Evolutionary conservation across 768 basidiomycete species (phyloP).

Genomic region (Podaxis sp.): DNA sequence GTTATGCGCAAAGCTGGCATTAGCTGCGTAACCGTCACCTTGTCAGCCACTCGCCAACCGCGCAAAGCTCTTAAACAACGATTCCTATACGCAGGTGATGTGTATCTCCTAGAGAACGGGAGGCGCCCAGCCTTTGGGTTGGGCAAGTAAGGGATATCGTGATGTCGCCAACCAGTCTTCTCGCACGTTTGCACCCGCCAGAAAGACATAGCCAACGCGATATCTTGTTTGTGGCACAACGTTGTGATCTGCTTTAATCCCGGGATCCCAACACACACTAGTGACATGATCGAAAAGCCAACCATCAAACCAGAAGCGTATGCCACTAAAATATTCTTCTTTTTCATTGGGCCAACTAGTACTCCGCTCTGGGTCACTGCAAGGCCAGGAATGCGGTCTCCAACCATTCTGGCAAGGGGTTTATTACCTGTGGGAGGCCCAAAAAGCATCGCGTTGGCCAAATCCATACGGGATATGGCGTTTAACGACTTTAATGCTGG

Average conservation of each 20-base stretch:
- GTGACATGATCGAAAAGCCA: not conserved
- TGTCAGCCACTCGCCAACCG: not conserved
- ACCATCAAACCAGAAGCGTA: not conserved
- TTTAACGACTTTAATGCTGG: not conserved
- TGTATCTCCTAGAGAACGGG: not conserved
- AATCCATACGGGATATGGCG: not conserved
- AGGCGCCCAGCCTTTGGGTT: not conserved
- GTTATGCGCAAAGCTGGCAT: not conserved
- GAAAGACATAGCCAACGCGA: conserved; percentile 3
- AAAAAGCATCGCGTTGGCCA: not conserved
- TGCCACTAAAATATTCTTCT: not conserved
- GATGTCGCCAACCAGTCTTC: not conserved
- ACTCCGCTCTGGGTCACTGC: not conserved
- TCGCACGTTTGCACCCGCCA: not conserved
- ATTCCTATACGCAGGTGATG: conserved; percentile 1
- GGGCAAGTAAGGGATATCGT: not conserved
- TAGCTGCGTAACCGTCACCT: not conserved
- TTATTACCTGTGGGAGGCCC: not conserved
- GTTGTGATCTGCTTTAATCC: not conserved
- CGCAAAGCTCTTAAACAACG: not conserved
- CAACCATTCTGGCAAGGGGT: not conserved
- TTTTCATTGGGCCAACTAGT: not conserved
- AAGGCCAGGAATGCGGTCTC: not conserved
- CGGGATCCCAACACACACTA: not conserved
- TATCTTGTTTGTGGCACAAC: not conserved